A percentile compares a stretch with the other conserved stretches of the same genome.
Evolutionary conservation across 257 asterid species (phyloP).

Genomic region (Phtheirospermum japonicum): DNA sequence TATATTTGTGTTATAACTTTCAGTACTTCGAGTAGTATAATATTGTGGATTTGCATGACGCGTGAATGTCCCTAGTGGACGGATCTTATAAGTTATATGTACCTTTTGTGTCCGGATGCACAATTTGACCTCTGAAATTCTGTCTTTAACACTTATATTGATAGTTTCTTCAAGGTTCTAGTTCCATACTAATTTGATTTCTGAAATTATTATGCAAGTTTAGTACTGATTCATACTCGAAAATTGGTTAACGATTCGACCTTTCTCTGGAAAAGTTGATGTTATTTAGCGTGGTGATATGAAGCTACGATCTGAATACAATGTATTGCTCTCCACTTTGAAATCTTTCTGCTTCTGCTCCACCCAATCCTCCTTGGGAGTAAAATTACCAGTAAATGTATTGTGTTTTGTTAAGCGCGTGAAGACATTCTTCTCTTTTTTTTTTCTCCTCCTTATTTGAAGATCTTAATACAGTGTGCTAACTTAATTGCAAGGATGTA

Average conservation of each 20-base stretch:
- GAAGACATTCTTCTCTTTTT: conserved; percentile 12
- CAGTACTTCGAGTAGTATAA: conserved; percentile 31
- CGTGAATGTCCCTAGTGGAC: conserved; percentile 29
- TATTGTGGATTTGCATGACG: conserved; percentile 41
- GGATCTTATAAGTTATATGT: background rate
- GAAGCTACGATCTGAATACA: background rate
- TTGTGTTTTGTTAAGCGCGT: conserved; percentile 3
- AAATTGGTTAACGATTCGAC: background rate
- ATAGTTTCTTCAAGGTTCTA: background rate
- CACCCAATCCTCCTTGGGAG: background rate
- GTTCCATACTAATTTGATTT: conserved; percentile 10
- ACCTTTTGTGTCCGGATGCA: conserved; percentile 26
- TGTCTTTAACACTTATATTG: conserved; percentile 14
- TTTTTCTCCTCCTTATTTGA: background rate
- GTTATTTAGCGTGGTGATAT: background rate
- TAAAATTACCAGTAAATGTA: background rate
- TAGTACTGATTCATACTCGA: conserved; percentile 6
- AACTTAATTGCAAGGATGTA: conserved; percentile 2
- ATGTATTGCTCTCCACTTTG: background rate
- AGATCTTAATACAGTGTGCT: background rate
- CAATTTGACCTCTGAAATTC: conserved; percentile 17
- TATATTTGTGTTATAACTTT: conserved; percentile 36
- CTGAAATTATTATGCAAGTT: conserved; percentile 4
- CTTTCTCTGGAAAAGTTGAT: conserved; percentile 1
- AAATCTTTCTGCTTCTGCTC: background rate